Evolutionary conservation across 495 filamentous ascomycete species (phyloP).

Genomic region (Evernia prunastri): DNA sequence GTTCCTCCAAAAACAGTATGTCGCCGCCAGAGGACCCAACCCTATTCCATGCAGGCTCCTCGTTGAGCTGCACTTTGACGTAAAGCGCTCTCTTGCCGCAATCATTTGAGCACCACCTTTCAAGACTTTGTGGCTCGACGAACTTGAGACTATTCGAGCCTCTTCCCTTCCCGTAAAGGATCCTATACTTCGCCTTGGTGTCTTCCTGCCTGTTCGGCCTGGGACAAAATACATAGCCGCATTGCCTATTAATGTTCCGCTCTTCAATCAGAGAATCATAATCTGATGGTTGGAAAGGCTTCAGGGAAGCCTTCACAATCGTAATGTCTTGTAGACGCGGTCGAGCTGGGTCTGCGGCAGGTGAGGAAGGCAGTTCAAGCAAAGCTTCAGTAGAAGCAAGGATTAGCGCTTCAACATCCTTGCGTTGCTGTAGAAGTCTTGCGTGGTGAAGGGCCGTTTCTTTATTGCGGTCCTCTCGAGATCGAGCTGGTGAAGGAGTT

Average conservation of each 20-base stretch:
- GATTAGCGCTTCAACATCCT: conserved; percentile 64
- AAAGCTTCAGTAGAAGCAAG: conserved; percentile 64
- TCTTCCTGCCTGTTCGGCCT: conserved; percentile 44
- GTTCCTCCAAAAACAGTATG: conserved; percentile 51
- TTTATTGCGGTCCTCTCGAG: conserved; percentile 46
- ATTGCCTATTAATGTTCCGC: conserved; percentile 68
- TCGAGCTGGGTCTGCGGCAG: conserved; percentile 48
- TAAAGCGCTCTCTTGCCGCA: conserved; percentile 77
- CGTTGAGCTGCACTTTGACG: conserved; percentile 76
- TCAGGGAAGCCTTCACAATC: conserved; percentile 52
- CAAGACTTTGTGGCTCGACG: conserved; percentile 58
- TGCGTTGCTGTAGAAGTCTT: conserved; percentile 66
- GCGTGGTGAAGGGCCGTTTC: conserved; percentile 74
- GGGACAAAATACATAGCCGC: conserved; percentile 78
- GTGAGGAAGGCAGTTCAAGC: conserved; percentile 48
- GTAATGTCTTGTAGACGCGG: conserved; percentile 52
- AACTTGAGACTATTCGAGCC: conserved; percentile 51
- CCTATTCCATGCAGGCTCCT: conserved; percentile 71
- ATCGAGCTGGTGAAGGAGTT: conserved; percentile 38
- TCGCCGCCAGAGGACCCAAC: conserved; percentile 39
- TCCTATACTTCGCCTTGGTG: conserved; percentile 40
- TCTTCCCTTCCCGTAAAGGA: conserved; percentile 46
- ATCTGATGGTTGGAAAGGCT: conserved; percentile 73
- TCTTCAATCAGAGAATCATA: conserved; percentile 83
- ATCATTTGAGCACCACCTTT: conserved; percentile 79